phyloP scores from a whole-genome alignment of 495 filamentous ascomycete genomes.

The Aspergillus kassunensis region DNA sequence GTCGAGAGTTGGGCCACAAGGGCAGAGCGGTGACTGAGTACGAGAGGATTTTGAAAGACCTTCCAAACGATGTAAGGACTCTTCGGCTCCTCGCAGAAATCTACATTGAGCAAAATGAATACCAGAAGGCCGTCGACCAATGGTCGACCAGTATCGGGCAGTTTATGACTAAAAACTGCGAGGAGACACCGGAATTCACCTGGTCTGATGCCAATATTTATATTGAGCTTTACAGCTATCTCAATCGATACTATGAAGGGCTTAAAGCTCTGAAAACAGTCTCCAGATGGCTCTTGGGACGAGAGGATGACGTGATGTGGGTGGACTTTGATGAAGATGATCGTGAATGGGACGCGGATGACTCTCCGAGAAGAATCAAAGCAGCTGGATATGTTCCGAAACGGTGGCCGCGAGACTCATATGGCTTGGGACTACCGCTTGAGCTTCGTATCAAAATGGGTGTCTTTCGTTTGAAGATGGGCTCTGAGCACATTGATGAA shows the following conservation, averaged over 20 bases:
- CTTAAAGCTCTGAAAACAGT: conserved; percentile 64
- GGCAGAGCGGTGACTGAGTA: conserved; percentile 60
- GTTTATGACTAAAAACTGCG: conserved; percentile 44
- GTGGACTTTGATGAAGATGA: conserved; percentile 73
- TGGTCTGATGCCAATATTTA: conserved; percentile 87
- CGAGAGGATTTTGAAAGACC: conserved; percentile 53
- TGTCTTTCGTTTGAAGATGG: conserved; percentile 68
- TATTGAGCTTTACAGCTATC: conserved; percentile 67
- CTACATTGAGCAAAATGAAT: conserved; percentile 55
- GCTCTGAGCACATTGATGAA: conserved; percentile 59
- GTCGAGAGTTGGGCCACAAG: conserved; percentile 53
- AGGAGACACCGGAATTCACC: conserved; percentile 53
- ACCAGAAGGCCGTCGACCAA: conserved; percentile 52
- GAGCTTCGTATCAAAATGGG: conserved; percentile 87
- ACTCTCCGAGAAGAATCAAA: conserved; percentile 60
- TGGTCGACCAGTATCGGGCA: conserved; percentile 60
- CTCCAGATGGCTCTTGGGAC: conserved; percentile 76
- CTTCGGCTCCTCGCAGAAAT: conserved; percentile 62
- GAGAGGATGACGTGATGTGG: conserved; percentile 73
- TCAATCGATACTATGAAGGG: conserved; percentile 58
- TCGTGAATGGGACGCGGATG: conserved; percentile 81
- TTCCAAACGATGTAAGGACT: conserved; percentile 56
- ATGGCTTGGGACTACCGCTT: conserved; percentile 72
- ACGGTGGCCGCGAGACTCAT: conserved; percentile 53
- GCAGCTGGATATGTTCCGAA: conserved; percentile 52